A percentile compares a stretch with the other conserved stretches of the same genome.
These are phyloP conservation scores for Ilyonectria sp. DNA, from an alignment of 2,329 filamentous ascomycete genomes.

Conservation along the genomic window DNA sequence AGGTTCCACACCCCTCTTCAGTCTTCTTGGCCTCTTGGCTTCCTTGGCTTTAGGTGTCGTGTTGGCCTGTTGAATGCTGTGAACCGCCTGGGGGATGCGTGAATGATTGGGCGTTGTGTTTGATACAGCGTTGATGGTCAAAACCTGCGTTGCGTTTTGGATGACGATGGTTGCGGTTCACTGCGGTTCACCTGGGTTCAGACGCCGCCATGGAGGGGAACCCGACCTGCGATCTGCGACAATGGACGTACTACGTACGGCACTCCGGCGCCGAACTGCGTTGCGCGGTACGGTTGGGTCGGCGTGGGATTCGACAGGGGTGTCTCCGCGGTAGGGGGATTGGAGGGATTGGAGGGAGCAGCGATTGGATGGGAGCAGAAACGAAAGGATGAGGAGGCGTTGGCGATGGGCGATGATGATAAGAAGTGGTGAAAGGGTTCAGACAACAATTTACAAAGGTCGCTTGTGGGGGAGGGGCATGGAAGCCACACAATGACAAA, in stretches of 20 bases:
- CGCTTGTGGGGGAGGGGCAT: background rate
- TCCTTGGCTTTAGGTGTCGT: too few relatives aligned
- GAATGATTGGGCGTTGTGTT: too few relatives aligned
- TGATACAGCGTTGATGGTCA: too few relatives aligned
- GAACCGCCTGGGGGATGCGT: too few relatives aligned
- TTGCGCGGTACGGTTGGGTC: slow-evolving; percentile 14
- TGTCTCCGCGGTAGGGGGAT: background rate
- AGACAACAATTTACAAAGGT: background rate
- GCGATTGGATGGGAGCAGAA: slow-evolving; percentile 22
- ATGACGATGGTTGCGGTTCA: background rate
- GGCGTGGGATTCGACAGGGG: slow-evolving; percentile 28
- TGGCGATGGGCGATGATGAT: slow-evolving; percentile 13
- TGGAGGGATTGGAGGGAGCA: slow-evolving; percentile 1
- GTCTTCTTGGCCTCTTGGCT: background rate
- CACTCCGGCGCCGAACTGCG: slow-evolving; percentile 26
- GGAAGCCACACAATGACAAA: background rate
- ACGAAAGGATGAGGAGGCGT: slow-evolving; percentile 4
- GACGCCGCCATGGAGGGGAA: slow-evolving; percentile 4
- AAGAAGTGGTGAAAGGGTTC: slow-evolving; percentile 10
- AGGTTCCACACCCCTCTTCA: slow-evolving; percentile 48
- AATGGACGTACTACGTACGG: slow-evolving; percentile 21
- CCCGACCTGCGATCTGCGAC: slow-evolving; percentile 21
- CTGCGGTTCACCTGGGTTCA: background rate
- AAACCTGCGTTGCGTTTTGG: background rate
- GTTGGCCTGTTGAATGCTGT: too few relatives aligned